Evolutionary conservation across 2,329 filamentous ascomycete species (phyloP).

Genomic region (Colletotrichum endophyticum): DNA sequence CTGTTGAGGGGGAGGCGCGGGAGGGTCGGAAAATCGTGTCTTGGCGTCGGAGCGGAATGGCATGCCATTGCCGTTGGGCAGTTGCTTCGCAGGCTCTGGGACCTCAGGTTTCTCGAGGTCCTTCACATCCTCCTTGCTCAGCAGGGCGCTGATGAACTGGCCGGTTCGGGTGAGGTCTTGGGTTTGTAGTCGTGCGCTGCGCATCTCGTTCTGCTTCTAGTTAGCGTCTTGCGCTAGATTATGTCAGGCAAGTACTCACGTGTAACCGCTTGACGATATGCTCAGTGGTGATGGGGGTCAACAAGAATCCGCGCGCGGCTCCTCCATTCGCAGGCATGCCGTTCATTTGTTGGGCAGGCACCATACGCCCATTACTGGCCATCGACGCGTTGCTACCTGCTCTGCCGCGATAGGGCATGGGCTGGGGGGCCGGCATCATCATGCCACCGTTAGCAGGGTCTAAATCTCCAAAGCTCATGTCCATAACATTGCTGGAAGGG

Average conservation of each 20-base stretch:
- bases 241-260: constrained; percentile 54
- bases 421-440: constrained; percentile 71
- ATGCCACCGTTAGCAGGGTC: constrained; percentile 79
- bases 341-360: constrained; percentile 54
- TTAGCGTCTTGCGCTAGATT: constrained; percentile 24
- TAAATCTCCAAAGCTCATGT: constrained; percentile 91
- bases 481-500: constrained; percentile 76
- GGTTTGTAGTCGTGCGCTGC: constrained; percentile 84
- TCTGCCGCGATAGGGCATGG: constrained; percentile 74
- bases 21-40: constrained; percentile 88
- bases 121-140: constrained; percentile 73
- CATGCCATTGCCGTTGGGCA: constrained; percentile 56
- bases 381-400: constrained; percentile 71
- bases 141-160: constrained; percentile 78
- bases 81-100: constrained; percentile 51
- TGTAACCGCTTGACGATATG: constrained; percentile 89
- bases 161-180: constrained; percentile 84
- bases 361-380: constrained; percentile 65
- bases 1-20: constrained; percentile 90
- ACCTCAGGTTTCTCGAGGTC: constrained; percentile 58
- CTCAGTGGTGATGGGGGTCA: constrained; percentile 90
- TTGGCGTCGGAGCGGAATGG: constrained; percentile 76
- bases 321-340: constrained; percentile 61
- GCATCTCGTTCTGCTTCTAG: constrained; percentile 77
- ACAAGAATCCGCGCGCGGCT: constrained; percentile 68